Conservation (phyloP, 306 rosid genomes). For the Astragalus membranaceus region DNA sequence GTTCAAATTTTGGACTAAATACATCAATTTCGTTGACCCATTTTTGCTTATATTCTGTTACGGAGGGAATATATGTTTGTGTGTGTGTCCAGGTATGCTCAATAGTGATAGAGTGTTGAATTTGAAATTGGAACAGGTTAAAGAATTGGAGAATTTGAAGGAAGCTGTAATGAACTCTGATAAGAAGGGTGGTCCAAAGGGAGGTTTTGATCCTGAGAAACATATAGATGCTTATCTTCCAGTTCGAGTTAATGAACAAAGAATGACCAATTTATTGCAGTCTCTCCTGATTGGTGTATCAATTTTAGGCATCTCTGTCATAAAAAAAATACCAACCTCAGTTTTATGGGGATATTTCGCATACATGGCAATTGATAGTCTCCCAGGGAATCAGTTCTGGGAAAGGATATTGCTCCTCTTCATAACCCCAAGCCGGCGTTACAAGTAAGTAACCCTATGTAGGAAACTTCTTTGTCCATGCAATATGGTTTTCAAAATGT, state of each 20-base stretch:
- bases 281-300: constrained; percentile 62
- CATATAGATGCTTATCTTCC: constrained; percentile 68
- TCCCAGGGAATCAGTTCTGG: constrained; percentile 94
- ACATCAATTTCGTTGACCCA: no score
- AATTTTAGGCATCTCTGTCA: constrained; percentile 50
- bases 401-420: constrained; percentile 80
- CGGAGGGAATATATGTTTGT: no score
- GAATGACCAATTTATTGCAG: constrained; percentile 75
- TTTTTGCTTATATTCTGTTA: no score
- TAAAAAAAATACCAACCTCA: constrained; percentile 79
- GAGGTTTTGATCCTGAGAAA: constrained; percentile 62
- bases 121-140: constrained; percentile 30
- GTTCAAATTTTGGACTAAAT: no score
- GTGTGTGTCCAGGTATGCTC: neutral
- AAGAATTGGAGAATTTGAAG: constrained; percentile 46
- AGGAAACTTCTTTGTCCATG: neutral
- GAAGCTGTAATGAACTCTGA: constrained; percentile 58
- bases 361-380: constrained; percentile 93
- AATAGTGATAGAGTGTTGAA: neutral
- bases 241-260: constrained; percentile 83
- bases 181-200: constrained; percentile 25
- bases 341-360: constrained; percentile 96
- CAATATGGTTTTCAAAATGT: neutral
- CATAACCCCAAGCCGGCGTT: constrained; percentile 61
- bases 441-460: constrained; percentile 48